These are phyloP conservation scores for Yamadazyma atmosphaerica DNA, from an alignment of 1,139 yeast genomes.

Conservation along the genomic window DNA sequence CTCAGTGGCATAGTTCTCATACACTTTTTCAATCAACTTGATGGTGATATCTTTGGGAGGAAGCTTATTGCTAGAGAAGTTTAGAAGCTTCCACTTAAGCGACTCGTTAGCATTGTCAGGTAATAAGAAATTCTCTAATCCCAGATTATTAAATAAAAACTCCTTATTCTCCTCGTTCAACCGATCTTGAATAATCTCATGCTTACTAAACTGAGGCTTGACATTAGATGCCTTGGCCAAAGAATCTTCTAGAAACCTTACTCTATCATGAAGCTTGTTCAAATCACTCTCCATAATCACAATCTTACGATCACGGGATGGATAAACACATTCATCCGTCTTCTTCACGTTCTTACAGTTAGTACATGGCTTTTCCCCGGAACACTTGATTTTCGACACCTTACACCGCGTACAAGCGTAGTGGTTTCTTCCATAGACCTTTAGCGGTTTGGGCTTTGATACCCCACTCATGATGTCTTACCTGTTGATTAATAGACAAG, in stretches of 20 bases:
- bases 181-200: slow-evolving; percentile 13
- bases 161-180: slow-evolving; percentile 13
- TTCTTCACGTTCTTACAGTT: slow-evolving; percentile 37
- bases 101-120: slow-evolving; percentile 29
- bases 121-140: slow-evolving; percentile 21
- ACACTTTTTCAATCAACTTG: slow-evolving; percentile 11
- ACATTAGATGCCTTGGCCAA: slow-evolving; percentile 2
- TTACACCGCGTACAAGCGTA: slow-evolving; percentile 45
- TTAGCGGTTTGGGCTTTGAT: slow-evolving; percentile 38
- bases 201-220: not conserved
- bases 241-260: slow-evolving; percentile 33
- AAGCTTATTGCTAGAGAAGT: slow-evolving; percentile 21
- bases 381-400: slow-evolving; percentile 37
- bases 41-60: slow-evolving; percentile 12
- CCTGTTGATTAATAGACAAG: no score
- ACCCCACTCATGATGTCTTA: not conserved
- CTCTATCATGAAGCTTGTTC: slow-evolving; percentile 40
- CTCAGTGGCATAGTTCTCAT: slow-evolving; percentile 16
- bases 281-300: slow-evolving; percentile 54
- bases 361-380: slow-evolving; percentile 48
- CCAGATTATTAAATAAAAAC: slow-evolving; percentile 13
- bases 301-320: slow-evolving; percentile 50
- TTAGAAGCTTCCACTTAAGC: slow-evolving; percentile 25
- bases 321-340: slow-evolving; percentile 44
- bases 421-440: slow-evolving; percentile 43